Base-by-base conservation (phyloP, 2,329 filamentous ascomycete genomes). In the Coleophoma eucalyptorum region DNA sequence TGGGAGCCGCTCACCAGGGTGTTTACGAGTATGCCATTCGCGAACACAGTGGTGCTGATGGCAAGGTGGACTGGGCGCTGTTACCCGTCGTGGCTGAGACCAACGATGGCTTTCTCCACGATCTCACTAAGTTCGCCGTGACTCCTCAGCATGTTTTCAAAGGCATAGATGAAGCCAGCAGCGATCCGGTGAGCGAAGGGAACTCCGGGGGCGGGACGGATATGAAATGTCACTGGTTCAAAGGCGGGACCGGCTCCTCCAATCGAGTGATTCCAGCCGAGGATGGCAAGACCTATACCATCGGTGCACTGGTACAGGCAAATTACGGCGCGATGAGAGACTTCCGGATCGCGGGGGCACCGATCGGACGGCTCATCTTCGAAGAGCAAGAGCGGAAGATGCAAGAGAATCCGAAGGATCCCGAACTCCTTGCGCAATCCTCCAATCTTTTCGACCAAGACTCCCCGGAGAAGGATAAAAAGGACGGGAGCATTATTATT, bases 201-300 rank as follows among this genome's bases (percentile, higher is more conserved):
- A 81, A 79, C 58, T 77, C 74, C 0, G 83, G 83, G 3, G 83
- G 83, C 32, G 83, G 83, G 16, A 83, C 81, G 1, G 82, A 81
- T 18, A 84, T 85, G 80, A 71, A 80, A 33, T 82, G 79, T 60
- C 79, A 84, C 57, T 74, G 74, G 49, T 83, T 79, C 70, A 86
- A 86, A 63, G 83, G 81, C 43, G 83, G 83, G 2, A 86, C 81
- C 1, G 83, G 82, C 2, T 80, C 75, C 3, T 76, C 76, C 55
- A 81, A 75, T 51, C 74, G 83, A 20, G 54, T 80, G 4, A 72
- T 85, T 11, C 62, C 65, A 1, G 76, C 76, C 0, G 55, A 71
- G 33, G 69, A 70, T 43, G 26, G 16, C 11, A 72, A 65, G 49
- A 65, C 67, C 2, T 86, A 80, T 59, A 82, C 77, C 0, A 69